A percentile compares a stretch with the other conserved stretches of the same genome.
phyloP scores from a whole-genome alignment of 1,284 basidiomycete genomes.

The Heterobasidion occidentale region DNA sequence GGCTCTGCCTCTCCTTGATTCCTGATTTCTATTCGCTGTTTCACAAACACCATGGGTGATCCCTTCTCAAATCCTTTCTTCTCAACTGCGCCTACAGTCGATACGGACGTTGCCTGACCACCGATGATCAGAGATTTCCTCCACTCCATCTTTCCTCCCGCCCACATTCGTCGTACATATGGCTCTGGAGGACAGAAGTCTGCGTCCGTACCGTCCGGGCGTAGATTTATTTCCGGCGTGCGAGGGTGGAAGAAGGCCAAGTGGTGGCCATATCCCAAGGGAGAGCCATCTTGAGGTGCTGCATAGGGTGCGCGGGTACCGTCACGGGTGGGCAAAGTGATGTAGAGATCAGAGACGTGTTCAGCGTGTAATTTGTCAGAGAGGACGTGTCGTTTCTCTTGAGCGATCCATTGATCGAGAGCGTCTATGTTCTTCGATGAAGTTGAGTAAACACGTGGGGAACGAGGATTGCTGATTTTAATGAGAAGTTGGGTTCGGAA shows the following conservation, averaged over 20 bases:
- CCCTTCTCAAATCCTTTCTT: slow-evolving; percentile 56
- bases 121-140: slow-evolving; percentile 50
- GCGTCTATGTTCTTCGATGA: slow-evolving; percentile 4
- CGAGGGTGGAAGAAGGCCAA: slow-evolving; percentile 71
- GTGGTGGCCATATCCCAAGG: slow-evolving; percentile 59
- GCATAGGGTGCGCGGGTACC: slow-evolving; percentile 33
- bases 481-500: too few species aligned
- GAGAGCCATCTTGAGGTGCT: slow-evolving; percentile 32
- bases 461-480: not conserved
- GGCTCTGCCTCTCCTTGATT: slow-evolving; percentile 31
- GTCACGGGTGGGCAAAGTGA: slow-evolving; percentile 68
- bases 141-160: slow-evolving; percentile 68
- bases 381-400: slow-evolving; percentile 31
- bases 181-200: slow-evolving; percentile 68
- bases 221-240: slow-evolving; percentile 47
- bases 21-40: slow-evolving; percentile 49
- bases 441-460: not conserved
- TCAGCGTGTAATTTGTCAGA: slow-evolving; percentile 40
- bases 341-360: slow-evolving; percentile 51
- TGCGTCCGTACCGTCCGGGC: slow-evolving; percentile 65
- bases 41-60: slow-evolving; percentile 72
- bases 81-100: slow-evolving; percentile 47
- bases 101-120: slow-evolving; percentile 38
- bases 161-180: slow-evolving; percentile 81
- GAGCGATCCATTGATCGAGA: slow-evolving; percentile 45